These are phyloP conservation scores for Nicotiana knightiana DNA, from an alignment of 257 asterid genomes.

Conservation along the genomic window DNA sequence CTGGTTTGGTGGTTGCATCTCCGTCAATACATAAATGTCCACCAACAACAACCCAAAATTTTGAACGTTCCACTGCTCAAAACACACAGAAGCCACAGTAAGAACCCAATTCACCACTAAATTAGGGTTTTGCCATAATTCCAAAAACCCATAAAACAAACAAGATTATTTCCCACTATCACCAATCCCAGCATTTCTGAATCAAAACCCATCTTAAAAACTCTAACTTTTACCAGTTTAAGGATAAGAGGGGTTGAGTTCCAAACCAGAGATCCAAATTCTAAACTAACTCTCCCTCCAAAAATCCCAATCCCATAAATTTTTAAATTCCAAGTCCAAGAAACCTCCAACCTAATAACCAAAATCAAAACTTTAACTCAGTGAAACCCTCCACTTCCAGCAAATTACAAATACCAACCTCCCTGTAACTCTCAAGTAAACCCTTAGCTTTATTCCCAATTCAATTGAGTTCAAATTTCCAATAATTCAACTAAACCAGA, in stretches of 20 bases:
- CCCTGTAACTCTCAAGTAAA: conserved; percentile 27
- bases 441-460: conserved; percentile 18
- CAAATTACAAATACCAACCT: conserved; percentile 30
- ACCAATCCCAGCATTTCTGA: conserved; percentile 32
- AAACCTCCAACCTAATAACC: conserved; percentile 17
- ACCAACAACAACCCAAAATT: conserved; percentile 31
- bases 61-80: conserved; percentile 22
- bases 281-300: conserved; percentile 65
- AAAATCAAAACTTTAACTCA: conserved; percentile 13
- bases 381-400: conserved; percentile 26
- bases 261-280: conserved; percentile 48
- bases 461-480: conserved; percentile 17
- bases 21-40: conserved; percentile 45
- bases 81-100: conserved; percentile 1
- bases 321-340: conserved; percentile 25
- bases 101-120: conserved; percentile 31
- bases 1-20: conserved; percentile 80
- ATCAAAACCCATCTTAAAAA: conserved; percentile 42
- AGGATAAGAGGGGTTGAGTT: conserved; percentile 29
- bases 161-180: conserved; percentile 31
- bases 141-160: conserved; percentile 40
- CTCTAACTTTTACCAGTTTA: conserved; percentile 23
- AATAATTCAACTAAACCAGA: conserved; percentile 21
- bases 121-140: conserved; percentile 43
- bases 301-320: conserved; percentile 36